Evolutionary conservation across 169 alveolate genomes (phyloP), one percentile per base, ranked within the genome.

Genomic region (Neospora caninum): DNA sequence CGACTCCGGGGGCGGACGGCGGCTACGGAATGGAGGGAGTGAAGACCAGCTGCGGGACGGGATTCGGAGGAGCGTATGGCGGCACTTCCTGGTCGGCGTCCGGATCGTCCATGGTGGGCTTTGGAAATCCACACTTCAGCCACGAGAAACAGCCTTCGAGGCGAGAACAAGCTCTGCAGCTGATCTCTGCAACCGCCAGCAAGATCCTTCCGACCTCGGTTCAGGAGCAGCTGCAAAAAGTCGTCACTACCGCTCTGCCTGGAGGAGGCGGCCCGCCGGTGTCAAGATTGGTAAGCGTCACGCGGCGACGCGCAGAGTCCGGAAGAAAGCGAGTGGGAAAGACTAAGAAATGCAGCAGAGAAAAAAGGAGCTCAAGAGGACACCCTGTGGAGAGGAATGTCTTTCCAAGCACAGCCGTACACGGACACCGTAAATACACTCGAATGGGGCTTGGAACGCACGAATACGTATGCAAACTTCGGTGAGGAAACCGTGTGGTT

Each of bases 121-220:
- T 82, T 49, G 89, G 89, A 29, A 82, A 82, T 27, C 89, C 89
- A 0, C 69, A 18, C 58, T 82, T 82, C 89, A 18, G 67, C 41
- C 89, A 42, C 41, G 67, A 43, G 64, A 13, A 22, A 10, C 69
- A 38, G 67, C 69, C 89, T 31, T 41, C 89, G 25, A 18, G 41
- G 0, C 54, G 89, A 38, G 89, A 82, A 25, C 89, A 82, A 31
- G 89, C 89, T 2, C 89, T 82, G 42, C 89, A 41, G 89, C 89
- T 82, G 38, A 82, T 82, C 41, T 82, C 89, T 16, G 64, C 89
- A 18, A 82, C 89, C 41, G 89, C 89, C 34, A 41, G 67, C 69
- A 82, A 82, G 27, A 82, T 82, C 41, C 34, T 82, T 20, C 89
- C 89, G 67, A 42, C 89, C 67, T 64, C 69, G 34, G 89, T 82